A percentile compares a stretch with the other conserved stretches of the same genome.
phyloP scores from a whole-genome alignment of 2,329 filamentous ascomycete species.

The Fusarium bactridioides region DNA sequence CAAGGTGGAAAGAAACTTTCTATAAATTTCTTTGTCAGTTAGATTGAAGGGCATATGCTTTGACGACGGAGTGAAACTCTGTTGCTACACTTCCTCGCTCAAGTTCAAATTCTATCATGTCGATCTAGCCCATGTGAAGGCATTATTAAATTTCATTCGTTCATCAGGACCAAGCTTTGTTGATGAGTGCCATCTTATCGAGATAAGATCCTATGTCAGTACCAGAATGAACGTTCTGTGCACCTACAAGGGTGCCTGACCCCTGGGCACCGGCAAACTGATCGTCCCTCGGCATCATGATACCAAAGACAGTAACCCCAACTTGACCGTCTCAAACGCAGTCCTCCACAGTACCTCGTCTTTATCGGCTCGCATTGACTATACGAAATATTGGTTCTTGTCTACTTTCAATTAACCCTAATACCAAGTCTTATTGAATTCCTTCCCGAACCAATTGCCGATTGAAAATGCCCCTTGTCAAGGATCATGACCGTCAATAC shows the following conservation, averaged over 20 bases:
- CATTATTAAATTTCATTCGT: background rate
- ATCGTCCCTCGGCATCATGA: conserved; percentile 9
- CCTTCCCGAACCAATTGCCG: background rate
- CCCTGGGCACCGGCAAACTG: background rate
- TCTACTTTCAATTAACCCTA: background rate
- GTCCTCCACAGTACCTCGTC: background rate
- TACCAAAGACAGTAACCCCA: conserved; percentile 18
- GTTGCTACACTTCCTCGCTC: background rate
- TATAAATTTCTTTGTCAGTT: background rate
- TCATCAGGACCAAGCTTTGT: background rate
- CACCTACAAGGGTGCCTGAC: conserved; percentile 2
- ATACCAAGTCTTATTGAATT: background rate
- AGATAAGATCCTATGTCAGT: conserved; percentile 27
- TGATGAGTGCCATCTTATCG: background rate
- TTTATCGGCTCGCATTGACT: background rate
- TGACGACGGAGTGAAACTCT: too few species aligned
- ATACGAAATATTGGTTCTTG: background rate
- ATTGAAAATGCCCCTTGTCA: conserved; percentile 52
- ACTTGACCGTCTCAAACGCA: conserved; percentile 6
- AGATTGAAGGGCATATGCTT: background rate
- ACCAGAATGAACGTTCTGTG: background rate
- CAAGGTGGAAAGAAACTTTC: background rate
- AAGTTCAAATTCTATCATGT: background rate
- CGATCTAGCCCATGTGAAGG: background rate
- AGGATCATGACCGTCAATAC: conserved; percentile 61